These are phyloP conservation scores for Cladophialophora psammophila DNA, from an alignment of 2,329 filamentous ascomycete genomes.

Conservation along the genomic window DNA sequence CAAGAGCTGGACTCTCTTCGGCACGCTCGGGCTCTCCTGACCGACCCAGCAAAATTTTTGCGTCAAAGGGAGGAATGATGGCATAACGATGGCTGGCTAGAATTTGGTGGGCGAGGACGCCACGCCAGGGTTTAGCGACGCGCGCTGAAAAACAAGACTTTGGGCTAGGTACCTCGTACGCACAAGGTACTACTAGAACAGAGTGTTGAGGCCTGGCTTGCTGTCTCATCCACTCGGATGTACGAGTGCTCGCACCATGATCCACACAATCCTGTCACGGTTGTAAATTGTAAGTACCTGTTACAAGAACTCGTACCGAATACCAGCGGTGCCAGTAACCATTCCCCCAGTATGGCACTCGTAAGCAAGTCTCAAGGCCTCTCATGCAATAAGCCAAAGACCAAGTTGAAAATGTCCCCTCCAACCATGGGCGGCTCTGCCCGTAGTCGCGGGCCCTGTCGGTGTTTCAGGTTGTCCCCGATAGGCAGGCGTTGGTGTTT, in stretches of 20 bases:
- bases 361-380: neutral
- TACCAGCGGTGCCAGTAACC: neutral
- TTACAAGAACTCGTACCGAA: neutral
- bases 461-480: conserved; percentile 5
- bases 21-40: conserved; percentile 5
- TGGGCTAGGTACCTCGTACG: neutral
- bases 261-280: neutral
- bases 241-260: neutral
- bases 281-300: neutral
- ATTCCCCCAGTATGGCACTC: neutral
- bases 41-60: neutral
- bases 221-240: neutral
- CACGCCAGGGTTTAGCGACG: neutral
- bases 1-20: conserved; percentile 1
- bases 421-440: neutral
- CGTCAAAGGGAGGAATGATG: neutral
- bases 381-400: neutral
- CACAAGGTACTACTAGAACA: neutral
- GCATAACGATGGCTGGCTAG: neutral
- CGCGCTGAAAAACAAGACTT: neutral
- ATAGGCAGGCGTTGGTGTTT: neutral
- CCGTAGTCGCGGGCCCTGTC: neutral
- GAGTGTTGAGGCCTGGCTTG: neutral
- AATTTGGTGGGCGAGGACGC: neutral
- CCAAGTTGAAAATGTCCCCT: neutral